Evolutionary conservation across 148 eudicot species (phyloP).

Genomic region (Camellia japonica): DNA sequence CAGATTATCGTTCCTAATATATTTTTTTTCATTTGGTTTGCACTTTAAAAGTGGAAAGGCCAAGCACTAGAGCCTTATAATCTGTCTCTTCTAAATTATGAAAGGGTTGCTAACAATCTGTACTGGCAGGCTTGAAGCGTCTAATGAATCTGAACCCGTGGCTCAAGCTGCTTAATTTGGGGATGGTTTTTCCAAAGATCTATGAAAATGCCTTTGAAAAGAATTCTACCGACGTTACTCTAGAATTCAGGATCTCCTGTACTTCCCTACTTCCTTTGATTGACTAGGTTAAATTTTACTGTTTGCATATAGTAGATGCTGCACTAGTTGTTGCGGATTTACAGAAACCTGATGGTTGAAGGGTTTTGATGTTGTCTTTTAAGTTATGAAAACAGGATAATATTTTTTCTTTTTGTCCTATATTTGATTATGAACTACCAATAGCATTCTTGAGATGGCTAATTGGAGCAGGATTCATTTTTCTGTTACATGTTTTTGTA

Average conservation of each 20-base stretch:
- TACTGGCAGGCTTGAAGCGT: constrained; percentile 40
- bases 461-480: too few species aligned
- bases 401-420: background rate
- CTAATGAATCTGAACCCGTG: constrained; percentile 45
- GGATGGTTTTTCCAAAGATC: background rate
- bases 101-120: background rate
- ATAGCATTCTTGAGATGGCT: too few species aligned
- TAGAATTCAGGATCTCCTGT: background rate
- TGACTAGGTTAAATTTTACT: too few species aligned
- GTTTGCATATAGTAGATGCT: background rate
- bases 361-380: background rate
- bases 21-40: background rate
- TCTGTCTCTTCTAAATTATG: background rate
- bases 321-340: background rate
- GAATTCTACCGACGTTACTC: background rate
- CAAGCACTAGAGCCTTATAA: background rate
- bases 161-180: constrained; percentile 47
- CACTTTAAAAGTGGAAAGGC: background rate
- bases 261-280: background rate
- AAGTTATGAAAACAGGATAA: background rate
- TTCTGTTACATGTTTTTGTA: too few species aligned
- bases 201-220: background rate
- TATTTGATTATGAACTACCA: too few species aligned
- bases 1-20: background rate
- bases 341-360: background rate